Percentiles rank a stretch among this genome's conserved stretches.
phyloP scores from a whole-genome alignment of 208 protist species.

The Crithidia fasciculata region DNA sequence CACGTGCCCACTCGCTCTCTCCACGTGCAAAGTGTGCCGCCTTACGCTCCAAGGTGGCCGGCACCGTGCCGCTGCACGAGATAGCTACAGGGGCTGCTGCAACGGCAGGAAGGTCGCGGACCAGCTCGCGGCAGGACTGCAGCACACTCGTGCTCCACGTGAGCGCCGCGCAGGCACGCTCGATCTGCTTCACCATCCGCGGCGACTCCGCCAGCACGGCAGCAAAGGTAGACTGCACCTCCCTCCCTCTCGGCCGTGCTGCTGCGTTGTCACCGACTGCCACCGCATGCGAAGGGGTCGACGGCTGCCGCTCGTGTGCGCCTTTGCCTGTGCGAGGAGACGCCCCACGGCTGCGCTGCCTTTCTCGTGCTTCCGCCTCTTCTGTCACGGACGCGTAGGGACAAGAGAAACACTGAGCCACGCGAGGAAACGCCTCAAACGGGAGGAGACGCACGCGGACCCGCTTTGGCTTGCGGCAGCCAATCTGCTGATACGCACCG shows the following conservation, averaged over 20 bases:
- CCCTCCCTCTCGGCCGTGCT: neutral
- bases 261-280: neutral
- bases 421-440: constrained; percentile 75
- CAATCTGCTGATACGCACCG: constrained; percentile 60
- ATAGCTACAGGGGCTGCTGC: constrained; percentile 7
- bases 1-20: constrained; percentile 27
- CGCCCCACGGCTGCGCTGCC: constrained; percentile 18
- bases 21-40: neutral
- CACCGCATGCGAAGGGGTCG: neutral
- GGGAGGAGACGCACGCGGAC: constrained; percentile 82
- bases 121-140: constrained; percentile 39
- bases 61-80: neutral
- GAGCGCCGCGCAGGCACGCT: constrained; percentile 61
- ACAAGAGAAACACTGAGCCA: constrained; percentile 55
- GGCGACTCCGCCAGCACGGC: constrained; percentile 51
- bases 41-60: no score
- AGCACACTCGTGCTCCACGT: constrained; percentile 66
- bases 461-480: constrained; percentile 42
- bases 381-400: constrained; percentile 55
- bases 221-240: constrained; percentile 53
- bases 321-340: neutral
- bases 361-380: constrained; percentile 41
- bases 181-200: constrained; percentile 51
- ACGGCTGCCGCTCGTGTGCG: neutral
- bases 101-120: constrained; percentile 28